A percentile compares a stretch with the other conserved stretches of the same genome.
Conservation (phyloP, 202 grass and related monocot species). For the Carex sylvatica region DNA sequence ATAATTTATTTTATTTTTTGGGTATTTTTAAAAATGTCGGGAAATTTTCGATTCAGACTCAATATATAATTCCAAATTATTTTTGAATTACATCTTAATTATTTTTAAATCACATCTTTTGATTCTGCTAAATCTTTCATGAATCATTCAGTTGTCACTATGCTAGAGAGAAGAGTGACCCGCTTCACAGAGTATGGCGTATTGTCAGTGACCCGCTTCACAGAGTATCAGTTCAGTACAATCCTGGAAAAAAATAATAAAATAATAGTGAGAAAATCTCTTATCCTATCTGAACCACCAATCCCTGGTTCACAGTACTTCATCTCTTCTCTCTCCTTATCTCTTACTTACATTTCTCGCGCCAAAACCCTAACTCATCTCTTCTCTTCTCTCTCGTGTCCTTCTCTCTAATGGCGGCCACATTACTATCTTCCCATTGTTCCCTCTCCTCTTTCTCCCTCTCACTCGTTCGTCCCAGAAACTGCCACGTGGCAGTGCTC, state of each 20-base stretch:
- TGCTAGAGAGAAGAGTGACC: too few species aligned
- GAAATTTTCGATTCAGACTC: too few species aligned
- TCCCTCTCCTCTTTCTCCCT: neutral
- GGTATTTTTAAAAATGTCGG: too few species aligned
- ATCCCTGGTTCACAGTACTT: neutral
- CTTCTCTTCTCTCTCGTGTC: neutral
- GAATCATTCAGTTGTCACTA: too few species aligned
- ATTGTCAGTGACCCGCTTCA: neutral
- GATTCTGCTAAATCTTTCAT: too few species aligned
- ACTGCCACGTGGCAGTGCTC: neutral
- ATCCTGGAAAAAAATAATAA: neutral
- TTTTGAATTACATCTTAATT: too few species aligned
- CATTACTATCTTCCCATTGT: conserved; percentile 21
- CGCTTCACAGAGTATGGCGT: neutral
- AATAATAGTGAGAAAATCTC: neutral
- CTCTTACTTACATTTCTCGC: neutral
- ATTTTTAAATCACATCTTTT: too few species aligned
- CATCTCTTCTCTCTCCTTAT: neutral
- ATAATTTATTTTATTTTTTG: too few species aligned
- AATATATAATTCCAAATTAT: too few species aligned
- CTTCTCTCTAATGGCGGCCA: neutral
- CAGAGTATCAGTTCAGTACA: neutral
- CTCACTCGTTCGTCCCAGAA: neutral
- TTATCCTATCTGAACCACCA: neutral
- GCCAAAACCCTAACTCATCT: conserved; percentile 23